Percentiles rank a stretch among this genome's conserved stretches.
phyloP scores from a whole-genome alignment of 2,329 filamentous ascomycete species.

The Aspergillus carbonarius region DNA sequence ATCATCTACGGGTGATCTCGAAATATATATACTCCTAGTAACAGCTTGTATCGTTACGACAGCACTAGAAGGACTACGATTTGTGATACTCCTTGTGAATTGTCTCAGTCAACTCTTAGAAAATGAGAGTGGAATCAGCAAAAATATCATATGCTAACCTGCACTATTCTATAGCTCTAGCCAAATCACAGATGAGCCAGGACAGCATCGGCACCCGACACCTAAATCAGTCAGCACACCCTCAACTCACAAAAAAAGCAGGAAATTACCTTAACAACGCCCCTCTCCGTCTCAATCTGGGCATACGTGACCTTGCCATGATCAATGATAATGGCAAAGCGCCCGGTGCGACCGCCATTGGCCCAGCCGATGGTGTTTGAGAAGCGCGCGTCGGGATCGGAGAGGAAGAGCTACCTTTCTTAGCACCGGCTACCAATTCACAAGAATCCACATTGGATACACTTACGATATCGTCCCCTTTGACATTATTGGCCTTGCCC shows the following conservation, averaged over 20 bases:
- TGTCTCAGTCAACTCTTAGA: background rate
- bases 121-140: too few relatives aligned
- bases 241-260: too few relatives aligned
- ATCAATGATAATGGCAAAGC: slow-evolving; percentile 78
- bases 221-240: slow-evolving; percentile 17
- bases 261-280: slow-evolving; percentile 31
- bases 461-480: slow-evolving; percentile 64
- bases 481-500: slow-evolving; percentile 80
- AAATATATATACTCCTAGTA: too few relatives aligned
- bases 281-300: slow-evolving; percentile 61
- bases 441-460: background rate
- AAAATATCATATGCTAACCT: background rate
- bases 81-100: too few relatives aligned
- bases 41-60: too few relatives aligned
- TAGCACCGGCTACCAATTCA: background rate
- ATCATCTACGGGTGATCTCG: too few relatives aligned
- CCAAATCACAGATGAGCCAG: slow-evolving; percentile 29
- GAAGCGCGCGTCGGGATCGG: slow-evolving; percentile 69
- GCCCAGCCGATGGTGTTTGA: slow-evolving; percentile 74
- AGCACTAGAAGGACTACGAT: too few relatives aligned
- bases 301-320: slow-evolving; percentile 79
- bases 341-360: slow-evolving; percentile 63
- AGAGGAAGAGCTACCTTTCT: slow-evolving; percentile 65
- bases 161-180: background rate
- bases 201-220: slow-evolving; percentile 35